phyloP scores from a whole-genome alignment of 495 filamentous ascomycete genomes.

The Neurospora cerealis region DNA sequence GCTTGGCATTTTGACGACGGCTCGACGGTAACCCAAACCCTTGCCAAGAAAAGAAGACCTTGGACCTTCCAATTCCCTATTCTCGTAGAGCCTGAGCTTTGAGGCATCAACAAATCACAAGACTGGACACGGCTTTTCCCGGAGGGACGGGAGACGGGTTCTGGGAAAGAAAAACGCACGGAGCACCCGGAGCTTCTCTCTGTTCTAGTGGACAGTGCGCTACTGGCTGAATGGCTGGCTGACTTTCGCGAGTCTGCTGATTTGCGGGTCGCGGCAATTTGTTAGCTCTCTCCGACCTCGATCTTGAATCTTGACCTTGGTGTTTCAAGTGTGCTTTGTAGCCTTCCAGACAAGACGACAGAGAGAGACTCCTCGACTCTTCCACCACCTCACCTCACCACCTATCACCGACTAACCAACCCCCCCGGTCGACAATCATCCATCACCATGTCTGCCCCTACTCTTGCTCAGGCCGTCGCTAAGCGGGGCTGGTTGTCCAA shows the following conservation, averaged over 20 bases:
- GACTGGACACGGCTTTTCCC: neutral
- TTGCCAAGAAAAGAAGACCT: neutral
- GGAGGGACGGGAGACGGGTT: neutral
- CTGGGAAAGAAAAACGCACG: neutral
- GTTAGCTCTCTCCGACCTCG: neutral
- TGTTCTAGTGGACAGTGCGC: neutral
- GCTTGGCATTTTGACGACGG: neutral
- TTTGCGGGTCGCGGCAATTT: neutral
- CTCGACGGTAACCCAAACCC: neutral
- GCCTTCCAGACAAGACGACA: neutral
- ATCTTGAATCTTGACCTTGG: neutral
- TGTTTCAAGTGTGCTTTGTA: neutral
- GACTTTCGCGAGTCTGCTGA: neutral
- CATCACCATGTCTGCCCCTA: constrained; percentile 60
- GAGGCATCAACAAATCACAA: neutral
- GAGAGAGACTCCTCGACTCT: neutral
- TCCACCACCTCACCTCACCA: neutral
- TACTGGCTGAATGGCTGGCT: constrained; percentile 1
- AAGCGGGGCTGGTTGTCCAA: constrained; percentile 77
- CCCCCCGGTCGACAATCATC: constrained; percentile 7
- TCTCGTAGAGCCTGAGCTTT: neutral
- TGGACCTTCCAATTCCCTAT: neutral
- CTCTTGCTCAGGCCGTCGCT: constrained; percentile 58
- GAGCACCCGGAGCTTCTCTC: neutral
- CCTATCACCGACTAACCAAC: constrained; percentile 5